Evolutionary conservation across 1,284 basidiomycete species (phyloP), one percentile per base, ranked within the genome.

Genomic region (Ustilago vetiveriae): DNA sequence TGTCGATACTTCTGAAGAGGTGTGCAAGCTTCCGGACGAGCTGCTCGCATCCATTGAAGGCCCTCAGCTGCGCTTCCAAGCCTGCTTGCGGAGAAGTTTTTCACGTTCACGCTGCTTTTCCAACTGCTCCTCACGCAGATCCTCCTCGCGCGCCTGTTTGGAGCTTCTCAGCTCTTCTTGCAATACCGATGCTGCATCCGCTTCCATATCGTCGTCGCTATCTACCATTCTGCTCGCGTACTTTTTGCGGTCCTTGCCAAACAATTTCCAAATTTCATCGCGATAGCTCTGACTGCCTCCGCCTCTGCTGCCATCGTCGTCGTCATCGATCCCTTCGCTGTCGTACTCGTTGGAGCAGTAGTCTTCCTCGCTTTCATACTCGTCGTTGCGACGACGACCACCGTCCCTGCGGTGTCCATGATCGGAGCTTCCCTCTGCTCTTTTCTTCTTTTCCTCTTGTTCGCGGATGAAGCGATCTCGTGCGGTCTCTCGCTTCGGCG

Each of bases 171-270:
- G 43, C 55, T 81, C 79, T 33, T 81, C 79, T 35, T 62, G 54
- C 19, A 72, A 42, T 39, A 81, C 74, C 22, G 66, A 71, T 0
- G 50, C 62, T 8, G 76, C 74, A 21, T 75, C 78, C 4, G 79
- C 79, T 40, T 81, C 79, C 79, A 81, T 81, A 21, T 81, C 79
- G 46, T 79, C 76, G 47, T 79, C 75, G 64, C 74, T 75, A 32
- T 77, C 73, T 30, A 73, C 64, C 33, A 73, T 51, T 11, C 70
- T 52, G 37, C 67, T 65, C 2, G 69, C 62, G 42, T 78, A 78
- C 51, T 64, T 53, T 17, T 63, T 60, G 30, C 76, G 71, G 24
- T 79, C 64, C 35, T 72, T 67, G 43, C 77, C 77, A 43, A 81
- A 75, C 19, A 79, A 47, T 22, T 59, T 56, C 79, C 79, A 81